Base-by-base conservation (phyloP, 768 basidiomycete species). In the Trametes cinnabarina region DNA sequence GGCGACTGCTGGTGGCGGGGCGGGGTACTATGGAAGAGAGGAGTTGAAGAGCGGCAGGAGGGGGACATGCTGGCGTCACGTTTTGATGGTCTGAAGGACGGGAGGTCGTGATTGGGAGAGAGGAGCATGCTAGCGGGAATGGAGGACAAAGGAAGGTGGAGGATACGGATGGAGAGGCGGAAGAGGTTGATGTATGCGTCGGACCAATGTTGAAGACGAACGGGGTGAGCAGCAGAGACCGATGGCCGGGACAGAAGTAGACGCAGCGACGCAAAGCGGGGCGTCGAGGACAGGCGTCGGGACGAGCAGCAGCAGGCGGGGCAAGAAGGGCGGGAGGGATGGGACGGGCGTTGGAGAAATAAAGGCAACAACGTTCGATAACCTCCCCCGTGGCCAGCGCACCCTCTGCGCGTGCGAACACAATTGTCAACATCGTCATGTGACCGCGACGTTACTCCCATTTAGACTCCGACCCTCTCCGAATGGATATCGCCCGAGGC, bases 61-160 rank as follows among this genome's bases (percentile, higher is more conserved):
- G 76, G 68, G 7, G 73, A 69, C 64, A 71, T 64, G 68, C 65
- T 72, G 40, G 56, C 66, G 54, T 69, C 66, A 66, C 68, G 72
- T 62, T 66, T 64, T 56, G 66, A 63, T 60, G 66, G 64, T 43
- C 73, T 66, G 64, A 68, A 66, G 49, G 74, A 68, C 63, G 72
- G 70, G 62, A 72, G 74, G 63, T 75, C 74, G 51, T 68, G 56
- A 46, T 63, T 63, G 17, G 75, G 69, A 19, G 76, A 66, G 51
- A 66, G 62, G 57, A 70, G 57, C 69, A 70, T 70, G 56, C 59
- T 55, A 60, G 53, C 51, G 30, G 30, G 47, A 35, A 32, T 41
- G 62, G 51, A 51, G 55, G 67, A 67, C 62, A 68, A 68, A 66
- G 58, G 63, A 68, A 51, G 57, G 67, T 68, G 60, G 49, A 1